A percentile compares a stretch with the other conserved stretches of the same genome.
These are phyloP conservation scores for Lachancea waltii DNA, from an alignment of 805 yeast species.

Conservation along the genomic window DNA sequence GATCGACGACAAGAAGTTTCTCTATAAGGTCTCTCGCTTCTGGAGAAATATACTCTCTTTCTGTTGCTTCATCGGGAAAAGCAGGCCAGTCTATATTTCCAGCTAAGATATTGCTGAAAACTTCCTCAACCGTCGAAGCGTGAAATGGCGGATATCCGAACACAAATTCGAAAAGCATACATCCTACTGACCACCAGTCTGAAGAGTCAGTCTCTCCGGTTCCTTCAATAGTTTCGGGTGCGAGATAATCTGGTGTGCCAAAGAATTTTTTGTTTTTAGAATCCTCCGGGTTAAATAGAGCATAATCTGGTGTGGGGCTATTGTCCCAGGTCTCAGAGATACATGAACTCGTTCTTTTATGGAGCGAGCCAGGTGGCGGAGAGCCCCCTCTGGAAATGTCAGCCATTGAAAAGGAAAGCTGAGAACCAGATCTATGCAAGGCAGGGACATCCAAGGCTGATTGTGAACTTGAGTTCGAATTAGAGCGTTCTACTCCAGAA, in stretches of 20 bases:
- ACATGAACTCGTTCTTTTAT: slow-evolving; percentile 35
- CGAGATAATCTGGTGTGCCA: slow-evolving; percentile 96
- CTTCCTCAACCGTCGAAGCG: slow-evolving; percentile 68
- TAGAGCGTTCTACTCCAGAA: slow-evolving; percentile 11
- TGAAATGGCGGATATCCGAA: slow-evolving; percentile 96
- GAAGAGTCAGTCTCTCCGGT: slow-evolving; percentile 65
- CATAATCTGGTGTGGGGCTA: slow-evolving; percentile 36
- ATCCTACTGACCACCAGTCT: slow-evolving; percentile 96
- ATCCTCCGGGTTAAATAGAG: slow-evolving; percentile 69
- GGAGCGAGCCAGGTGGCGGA: slow-evolving; percentile 19
- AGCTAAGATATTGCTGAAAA: slow-evolving; percentile 71
- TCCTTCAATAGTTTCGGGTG: slow-evolving; percentile 93
- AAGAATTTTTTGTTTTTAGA: slow-evolving; percentile 60
- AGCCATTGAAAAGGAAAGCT: slow-evolving; percentile 23
- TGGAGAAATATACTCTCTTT: slow-evolving; percentile 49
- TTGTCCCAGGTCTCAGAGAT: slow-evolving; percentile 14
- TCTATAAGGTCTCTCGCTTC: slow-evolving; percentile 70
- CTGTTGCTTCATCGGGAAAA: slow-evolving; percentile 43
- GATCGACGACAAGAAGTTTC: slow-evolving; percentile 56
- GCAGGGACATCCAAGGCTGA: slow-evolving; percentile 20
- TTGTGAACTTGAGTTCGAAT: slow-evolving; percentile 17
- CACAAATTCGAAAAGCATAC: slow-evolving; percentile 84
- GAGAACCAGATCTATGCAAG: slow-evolving; percentile 28
- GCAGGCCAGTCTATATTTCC: slow-evolving; percentile 83
- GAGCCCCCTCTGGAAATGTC: slow-evolving; percentile 27